Percentiles rank a stretch among this genome's conserved stretches.
These are phyloP conservation scores for Pyracantha coccinea DNA, from an alignment of 331 rosid species.

Conservation along the genomic window DNA sequence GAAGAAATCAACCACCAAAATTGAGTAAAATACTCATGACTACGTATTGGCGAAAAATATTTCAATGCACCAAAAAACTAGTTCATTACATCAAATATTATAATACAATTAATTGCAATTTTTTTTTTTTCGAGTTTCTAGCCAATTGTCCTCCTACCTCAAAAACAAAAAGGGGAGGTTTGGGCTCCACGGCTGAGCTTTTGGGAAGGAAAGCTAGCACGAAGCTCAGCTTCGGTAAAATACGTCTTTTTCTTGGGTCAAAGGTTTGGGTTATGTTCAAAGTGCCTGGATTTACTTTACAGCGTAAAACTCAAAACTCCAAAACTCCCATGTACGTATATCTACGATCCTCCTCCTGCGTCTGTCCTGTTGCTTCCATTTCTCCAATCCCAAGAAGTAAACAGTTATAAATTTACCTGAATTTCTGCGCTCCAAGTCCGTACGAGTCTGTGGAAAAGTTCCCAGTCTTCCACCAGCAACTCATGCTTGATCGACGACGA, in stretches of 20 bases:
- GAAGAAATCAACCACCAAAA: too few relatives aligned
- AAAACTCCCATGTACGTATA: neutral
- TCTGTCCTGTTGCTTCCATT: neutral
- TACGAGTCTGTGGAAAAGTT: neutral
- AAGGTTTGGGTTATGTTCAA: neutral
- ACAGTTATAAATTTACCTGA: neutral
- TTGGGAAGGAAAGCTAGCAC: neutral
- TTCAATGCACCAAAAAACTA: too few relatives aligned
- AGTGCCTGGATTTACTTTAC: neutral
- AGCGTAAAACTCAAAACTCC: neutral
- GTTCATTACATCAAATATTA: too few relatives aligned
- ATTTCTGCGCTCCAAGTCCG: neutral
- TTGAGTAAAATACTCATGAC: too few relatives aligned
- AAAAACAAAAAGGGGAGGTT: too few relatives aligned
- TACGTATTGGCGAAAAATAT: too few relatives aligned
- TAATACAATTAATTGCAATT: too few relatives aligned
- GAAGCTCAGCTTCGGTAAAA: constrained; percentile 13
- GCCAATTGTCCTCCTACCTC: too few relatives aligned
- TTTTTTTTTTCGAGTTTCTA: too few relatives aligned
- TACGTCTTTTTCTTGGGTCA: too few relatives aligned
- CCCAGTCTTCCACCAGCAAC: neutral
- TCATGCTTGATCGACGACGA: constrained; percentile 11
- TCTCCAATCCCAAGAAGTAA: neutral
- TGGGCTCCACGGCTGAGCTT: neutral
- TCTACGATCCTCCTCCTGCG: neutral